Evolutionary conservation across 352 stramenopile species (phyloP).

Genomic region (Discostella stelligera): DNA sequence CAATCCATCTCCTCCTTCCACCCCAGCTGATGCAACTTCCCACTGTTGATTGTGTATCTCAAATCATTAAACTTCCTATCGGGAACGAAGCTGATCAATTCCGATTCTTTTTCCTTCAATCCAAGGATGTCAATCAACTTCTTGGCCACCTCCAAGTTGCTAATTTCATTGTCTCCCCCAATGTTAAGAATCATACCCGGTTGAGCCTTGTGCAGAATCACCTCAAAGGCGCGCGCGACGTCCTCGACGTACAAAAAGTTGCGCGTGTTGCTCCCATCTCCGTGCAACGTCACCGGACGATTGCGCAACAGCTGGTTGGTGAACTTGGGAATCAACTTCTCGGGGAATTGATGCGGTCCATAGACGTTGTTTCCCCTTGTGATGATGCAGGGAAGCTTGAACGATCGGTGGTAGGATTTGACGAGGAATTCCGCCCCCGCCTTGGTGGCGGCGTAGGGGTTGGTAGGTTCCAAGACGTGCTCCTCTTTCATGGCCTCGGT

Average conservation of each 20-base stretch:
- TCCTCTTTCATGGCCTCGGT: constrained; percentile 92
- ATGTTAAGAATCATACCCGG: constrained; percentile 97
- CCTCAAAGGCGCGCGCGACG: constrained; percentile 93
- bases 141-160: constrained; percentile 87
- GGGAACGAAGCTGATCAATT: constrained; percentile 82
- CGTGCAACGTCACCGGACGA: constrained; percentile 91
- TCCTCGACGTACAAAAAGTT: constrained; percentile 98
- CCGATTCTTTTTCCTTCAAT: constrained; percentile 71
- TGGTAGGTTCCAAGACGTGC: constrained; percentile 92
- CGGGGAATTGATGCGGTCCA: constrained; percentile 96
- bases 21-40: constrained; percentile 88
- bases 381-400: constrained; percentile 95
- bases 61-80: constrained; percentile 98
- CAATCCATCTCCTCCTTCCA: constrained; percentile 91
- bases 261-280: constrained; percentile 91
- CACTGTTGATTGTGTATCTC: constrained; percentile 93
- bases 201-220: constrained; percentile 91
- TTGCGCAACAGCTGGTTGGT: constrained; percentile 93
- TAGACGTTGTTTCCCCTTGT: constrained; percentile 99
- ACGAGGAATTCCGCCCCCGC: constrained; percentile 97
- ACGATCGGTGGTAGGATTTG: constrained; percentile 91
- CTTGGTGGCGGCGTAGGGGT: constrained; percentile 98
- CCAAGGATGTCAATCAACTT: constrained; percentile 87
- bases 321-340: constrained; percentile 99
- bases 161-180: constrained; percentile 86